These are phyloP conservation scores for Clarireedia paspali DNA, from an alignment of 2,329 filamentous ascomycete genomes.

Conservation along the genomic window DNA sequence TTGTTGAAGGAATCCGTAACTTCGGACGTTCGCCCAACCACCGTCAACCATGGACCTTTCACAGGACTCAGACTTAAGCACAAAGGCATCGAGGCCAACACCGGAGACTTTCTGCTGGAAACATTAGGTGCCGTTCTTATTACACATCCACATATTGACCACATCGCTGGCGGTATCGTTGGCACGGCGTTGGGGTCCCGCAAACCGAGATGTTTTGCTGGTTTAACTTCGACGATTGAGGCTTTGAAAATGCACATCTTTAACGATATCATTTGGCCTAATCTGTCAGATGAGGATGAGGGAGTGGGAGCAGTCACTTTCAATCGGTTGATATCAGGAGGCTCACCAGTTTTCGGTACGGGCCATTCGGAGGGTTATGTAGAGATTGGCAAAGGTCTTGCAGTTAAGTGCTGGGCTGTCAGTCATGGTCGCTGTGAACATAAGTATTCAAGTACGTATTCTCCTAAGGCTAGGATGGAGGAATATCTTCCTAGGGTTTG, in stretches of 20 bases:
- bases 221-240: slow-evolving; percentile 79
- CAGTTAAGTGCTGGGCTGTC: slow-evolving; percentile 79
- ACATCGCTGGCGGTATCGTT: slow-evolving; percentile 49
- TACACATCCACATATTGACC: background rate
- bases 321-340: slow-evolving; percentile 79
- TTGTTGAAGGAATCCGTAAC: slow-evolving; percentile 43
- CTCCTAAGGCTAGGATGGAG: background rate
- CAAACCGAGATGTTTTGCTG: slow-evolving; percentile 78
- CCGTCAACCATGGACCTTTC: slow-evolving; percentile 65
- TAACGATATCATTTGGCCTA: slow-evolving; percentile 97
- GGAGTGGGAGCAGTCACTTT: slow-evolving; percentile 90
- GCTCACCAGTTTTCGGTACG: slow-evolving; percentile 74
- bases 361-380: slow-evolving; percentile 77
- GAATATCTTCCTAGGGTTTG: background rate
- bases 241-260: slow-evolving; percentile 93
- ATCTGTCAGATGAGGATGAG: slow-evolving; percentile 90
- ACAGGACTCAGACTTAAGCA: slow-evolving; percentile 65
- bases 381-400: slow-evolving; percentile 79
- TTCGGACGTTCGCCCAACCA: slow-evolving; percentile 39
- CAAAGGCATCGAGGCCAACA: slow-evolving; percentile 65
- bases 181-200: slow-evolving; percentile 78
- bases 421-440: slow-evolving; percentile 59
- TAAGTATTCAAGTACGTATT: background rate
- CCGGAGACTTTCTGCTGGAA: slow-evolving; percentile 57
- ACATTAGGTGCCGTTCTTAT: slow-evolving; percentile 34